Percentiles rank a stretch among this genome's conserved stretches.
Evolutionary conservation across 2,329 filamentous ascomycete genomes (phyloP).

Genomic region (Pyrenophora seminiperda): DNA sequence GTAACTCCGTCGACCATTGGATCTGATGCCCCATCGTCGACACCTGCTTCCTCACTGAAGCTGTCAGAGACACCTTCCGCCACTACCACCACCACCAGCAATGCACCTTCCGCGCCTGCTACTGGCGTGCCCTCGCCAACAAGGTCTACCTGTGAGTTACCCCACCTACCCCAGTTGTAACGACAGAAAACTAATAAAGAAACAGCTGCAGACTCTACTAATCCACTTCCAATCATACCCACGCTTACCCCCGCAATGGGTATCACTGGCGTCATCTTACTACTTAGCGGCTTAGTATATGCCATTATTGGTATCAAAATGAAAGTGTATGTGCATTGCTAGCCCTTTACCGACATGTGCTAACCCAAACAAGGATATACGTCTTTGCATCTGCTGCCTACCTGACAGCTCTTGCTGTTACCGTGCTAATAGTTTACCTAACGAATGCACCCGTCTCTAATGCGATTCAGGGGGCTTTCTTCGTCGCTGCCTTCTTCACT

Average conservation of each 20-base stretch:
- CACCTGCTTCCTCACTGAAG: slow-evolving; percentile 15
- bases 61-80: slow-evolving; percentile 17
- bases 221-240: slow-evolving; percentile 70
- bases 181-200: background rate
- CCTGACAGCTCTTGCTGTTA: slow-evolving; percentile 72
- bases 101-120: slow-evolving; percentile 25
- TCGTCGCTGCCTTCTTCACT: slow-evolving; percentile 76
- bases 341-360: background rate
- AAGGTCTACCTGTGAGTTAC: slow-evolving; percentile 23
- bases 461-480: slow-evolving; percentile 82
- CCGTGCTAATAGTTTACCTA: slow-evolving; percentile 85
- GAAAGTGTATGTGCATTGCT: slow-evolving; percentile 55
- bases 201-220: slow-evolving; percentile 18
- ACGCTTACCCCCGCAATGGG: slow-evolving; percentile 79
- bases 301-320: slow-evolving; percentile 83
- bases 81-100: slow-evolving; percentile 16
- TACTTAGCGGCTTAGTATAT: slow-evolving; percentile 73
- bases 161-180: background rate
- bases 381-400: slow-evolving; percentile 77
- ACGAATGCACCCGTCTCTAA: slow-evolving; percentile 78
- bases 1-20: slow-evolving; percentile 18
- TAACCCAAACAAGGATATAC: slow-evolving; percentile 42
- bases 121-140: slow-evolving; percentile 25
- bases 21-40: slow-evolving; percentile 20
- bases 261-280: slow-evolving; percentile 76